Percentiles rank a stretch among this genome's conserved stretches.
Conservation (phyloP, 805 yeast species). For the Candida glaebosa region DNA sequence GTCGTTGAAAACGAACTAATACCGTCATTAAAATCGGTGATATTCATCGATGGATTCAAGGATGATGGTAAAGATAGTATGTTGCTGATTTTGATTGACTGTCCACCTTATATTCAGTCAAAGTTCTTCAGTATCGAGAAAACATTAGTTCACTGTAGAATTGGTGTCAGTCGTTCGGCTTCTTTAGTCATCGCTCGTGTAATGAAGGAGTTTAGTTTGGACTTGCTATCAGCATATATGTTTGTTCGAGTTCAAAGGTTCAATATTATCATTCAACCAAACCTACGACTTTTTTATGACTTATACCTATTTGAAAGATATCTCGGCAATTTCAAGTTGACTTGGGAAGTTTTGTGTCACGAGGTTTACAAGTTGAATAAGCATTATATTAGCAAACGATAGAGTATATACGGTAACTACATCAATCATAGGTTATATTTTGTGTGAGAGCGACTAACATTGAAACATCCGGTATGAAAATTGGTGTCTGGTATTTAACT, state of each 20-base stretch:
- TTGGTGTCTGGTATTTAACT: too few relatives aligned
- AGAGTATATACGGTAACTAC: neutral
- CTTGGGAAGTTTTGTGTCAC: slow-evolving; percentile 28
- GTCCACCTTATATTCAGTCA: slow-evolving; percentile 29
- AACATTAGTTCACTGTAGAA: slow-evolving; percentile 36
- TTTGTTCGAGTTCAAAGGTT: slow-evolving; percentile 36
- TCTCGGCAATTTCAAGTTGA: slow-evolving; percentile 15
- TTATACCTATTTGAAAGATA: slow-evolving; percentile 26
- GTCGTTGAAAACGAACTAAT: slow-evolving; percentile 3
- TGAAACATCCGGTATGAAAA: too few relatives aligned
- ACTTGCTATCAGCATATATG: slow-evolving; percentile 33
- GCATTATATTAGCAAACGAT: slow-evolving; percentile 16
- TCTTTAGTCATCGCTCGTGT: slow-evolving; percentile 37
- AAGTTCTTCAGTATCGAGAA: slow-evolving; percentile 14
- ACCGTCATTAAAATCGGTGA: slow-evolving; percentile 9
- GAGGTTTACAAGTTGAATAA: slow-evolving; percentile 27
- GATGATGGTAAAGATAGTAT: slow-evolving; percentile 40
- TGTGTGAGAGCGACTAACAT: too few relatives aligned
- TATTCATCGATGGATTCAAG: slow-evolving; percentile 31
- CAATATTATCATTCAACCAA: slow-evolving; percentile 42
- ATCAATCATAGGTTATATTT: too few relatives aligned
- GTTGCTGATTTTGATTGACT: slow-evolving; percentile 22
- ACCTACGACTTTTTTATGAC: slow-evolving; percentile 36
- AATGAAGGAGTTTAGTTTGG: slow-evolving; percentile 29
- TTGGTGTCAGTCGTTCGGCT: slow-evolving; percentile 43